A percentile compares a stretch with the other conserved stretches of the same genome.
These are phyloP conservation scores for Schoenoplectus tabernaemontani DNA, from an alignment of 202 grass and related monocot genomes.

Conservation along the genomic window DNA sequence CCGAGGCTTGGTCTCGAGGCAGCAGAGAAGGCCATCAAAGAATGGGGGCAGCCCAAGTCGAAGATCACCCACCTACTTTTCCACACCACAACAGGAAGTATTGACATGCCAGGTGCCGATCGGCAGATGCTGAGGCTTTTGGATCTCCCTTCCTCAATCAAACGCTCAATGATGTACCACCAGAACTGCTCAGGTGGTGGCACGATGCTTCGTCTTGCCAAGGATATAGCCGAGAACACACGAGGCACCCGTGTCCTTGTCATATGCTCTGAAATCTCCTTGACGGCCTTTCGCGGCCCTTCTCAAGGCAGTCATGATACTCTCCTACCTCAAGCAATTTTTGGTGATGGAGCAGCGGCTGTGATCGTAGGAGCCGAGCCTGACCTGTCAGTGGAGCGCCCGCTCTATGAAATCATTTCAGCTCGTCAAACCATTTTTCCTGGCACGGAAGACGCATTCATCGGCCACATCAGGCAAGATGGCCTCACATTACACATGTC, in stretches of 20 bases:
- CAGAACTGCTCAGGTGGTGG: background rate
- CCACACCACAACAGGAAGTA: conserved; percentile 9
- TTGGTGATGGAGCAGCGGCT: conserved; percentile 5
- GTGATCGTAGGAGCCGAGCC: conserved; percentile 22
- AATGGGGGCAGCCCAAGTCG: conserved; percentile 24
- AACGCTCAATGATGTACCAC: conserved; percentile 16
- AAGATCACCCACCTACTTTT: conserved; percentile 28
- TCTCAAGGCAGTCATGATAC: background rate
- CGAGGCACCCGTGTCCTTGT: conserved; percentile 21
- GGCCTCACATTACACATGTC: conserved; percentile 12
- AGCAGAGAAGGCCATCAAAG: conserved; percentile 22
- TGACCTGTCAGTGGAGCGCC: background rate
- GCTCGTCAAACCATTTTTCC: conserved; percentile 15
- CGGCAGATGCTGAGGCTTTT: conserved; percentile 12
- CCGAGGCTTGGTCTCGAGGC: conserved; percentile 18
- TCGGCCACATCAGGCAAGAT: conserved; percentile 1
- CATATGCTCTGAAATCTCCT: conserved; percentile 2
- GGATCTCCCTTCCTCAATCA: background rate
- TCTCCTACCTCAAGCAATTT: background rate
- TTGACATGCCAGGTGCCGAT: conserved; percentile 26
- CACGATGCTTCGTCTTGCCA: conserved; percentile 4
- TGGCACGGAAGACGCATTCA: background rate
- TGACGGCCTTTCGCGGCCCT: conserved; percentile 21
- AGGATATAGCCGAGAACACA: conserved; percentile 16
- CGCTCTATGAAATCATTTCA: conserved; percentile 9